A percentile compares a stretch with the other conserved stretches of the same genome.
These are phyloP conservation scores for Globisporangium acanthophoron DNA, from an alignment of 352 stramenopile genomes.

Conservation along the genomic window DNA sequence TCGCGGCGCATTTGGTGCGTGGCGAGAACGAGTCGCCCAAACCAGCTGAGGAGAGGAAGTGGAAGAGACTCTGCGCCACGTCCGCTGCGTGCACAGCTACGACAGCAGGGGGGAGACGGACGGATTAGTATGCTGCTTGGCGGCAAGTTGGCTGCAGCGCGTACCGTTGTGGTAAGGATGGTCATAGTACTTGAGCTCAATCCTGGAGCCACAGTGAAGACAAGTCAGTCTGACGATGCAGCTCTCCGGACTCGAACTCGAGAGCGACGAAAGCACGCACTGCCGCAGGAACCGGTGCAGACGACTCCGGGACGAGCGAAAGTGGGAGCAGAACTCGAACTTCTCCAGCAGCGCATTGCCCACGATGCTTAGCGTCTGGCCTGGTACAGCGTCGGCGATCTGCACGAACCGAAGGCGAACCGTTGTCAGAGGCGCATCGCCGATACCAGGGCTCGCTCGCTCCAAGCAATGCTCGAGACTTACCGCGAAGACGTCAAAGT, in stretches of 20 bases:
- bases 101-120: not conserved
- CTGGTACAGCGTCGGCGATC: constrained; percentile 44
- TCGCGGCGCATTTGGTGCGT: constrained; percentile 60
- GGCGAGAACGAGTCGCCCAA: constrained; percentile 50
- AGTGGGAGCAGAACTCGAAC: constrained; percentile 59
- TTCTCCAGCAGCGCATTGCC: constrained; percentile 70
- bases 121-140: not conserved
- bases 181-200: constrained; percentile 54
- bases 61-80: constrained; percentile 69
- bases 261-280: constrained; percentile 27
- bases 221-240: not conserved
- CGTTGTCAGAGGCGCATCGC: not conserved
- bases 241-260: not conserved
- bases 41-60: constrained; percentile 51
- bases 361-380: constrained; percentile 61
- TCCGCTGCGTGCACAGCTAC: constrained; percentile 78
- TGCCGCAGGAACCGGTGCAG: constrained; percentile 57
- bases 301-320: constrained; percentile 44
- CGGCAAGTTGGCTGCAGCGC: not conserved
- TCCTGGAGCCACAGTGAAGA: constrained; percentile 16
- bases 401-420: not conserved
- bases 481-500: constrained; percentile 70
- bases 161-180: constrained; percentile 86
- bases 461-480: not conserved
- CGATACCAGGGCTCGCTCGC: no score